Percentiles rank a stretch among this genome's conserved stretches.
These are phyloP conservation scores for Coniophora puteana DNA, from an alignment of 1,284 basidiomycete species.

Conservation along the genomic window DNA sequence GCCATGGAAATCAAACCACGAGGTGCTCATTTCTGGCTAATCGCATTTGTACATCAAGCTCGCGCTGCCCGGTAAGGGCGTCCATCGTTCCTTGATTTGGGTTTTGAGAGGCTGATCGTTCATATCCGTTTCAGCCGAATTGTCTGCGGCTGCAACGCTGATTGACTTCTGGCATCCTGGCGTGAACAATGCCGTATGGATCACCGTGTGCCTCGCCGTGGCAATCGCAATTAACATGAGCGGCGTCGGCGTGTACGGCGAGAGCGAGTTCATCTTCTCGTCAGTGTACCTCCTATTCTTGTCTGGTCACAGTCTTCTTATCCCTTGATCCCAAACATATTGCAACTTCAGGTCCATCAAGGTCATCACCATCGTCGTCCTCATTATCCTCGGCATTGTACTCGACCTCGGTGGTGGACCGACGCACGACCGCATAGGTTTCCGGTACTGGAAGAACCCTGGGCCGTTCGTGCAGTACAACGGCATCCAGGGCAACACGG, in stretches of 20 bases:
- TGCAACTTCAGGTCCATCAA: conserved; percentile 34
- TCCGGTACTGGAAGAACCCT: conserved; percentile 45
- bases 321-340: neutral
- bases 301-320: neutral
- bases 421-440: conserved; percentile 35
- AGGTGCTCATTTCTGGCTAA: no score
- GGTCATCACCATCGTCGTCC: conserved; percentile 37
- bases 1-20: no score
- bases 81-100: no score
- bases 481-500: conserved; percentile 27
- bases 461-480: conserved; percentile 32
- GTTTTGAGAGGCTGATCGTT: no score
- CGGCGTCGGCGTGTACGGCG: conserved; percentile 51
- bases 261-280: conserved; percentile 52
- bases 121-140: conserved; percentile 39
- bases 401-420: conserved; percentile 43
- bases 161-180: conserved; percentile 56
- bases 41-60: neutral
- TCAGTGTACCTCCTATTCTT: no score
- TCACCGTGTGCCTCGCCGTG: conserved; percentile 57
- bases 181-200: conserved; percentile 60
- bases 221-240: conserved; percentile 58
- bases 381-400: conserved; percentile 42
- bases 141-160: conserved; percentile 60
- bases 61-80: conserved; percentile 17